phyloP scores from a whole-genome alignment of 176 grass and related monocot species.

The Pontederia crassipes region DNA sequence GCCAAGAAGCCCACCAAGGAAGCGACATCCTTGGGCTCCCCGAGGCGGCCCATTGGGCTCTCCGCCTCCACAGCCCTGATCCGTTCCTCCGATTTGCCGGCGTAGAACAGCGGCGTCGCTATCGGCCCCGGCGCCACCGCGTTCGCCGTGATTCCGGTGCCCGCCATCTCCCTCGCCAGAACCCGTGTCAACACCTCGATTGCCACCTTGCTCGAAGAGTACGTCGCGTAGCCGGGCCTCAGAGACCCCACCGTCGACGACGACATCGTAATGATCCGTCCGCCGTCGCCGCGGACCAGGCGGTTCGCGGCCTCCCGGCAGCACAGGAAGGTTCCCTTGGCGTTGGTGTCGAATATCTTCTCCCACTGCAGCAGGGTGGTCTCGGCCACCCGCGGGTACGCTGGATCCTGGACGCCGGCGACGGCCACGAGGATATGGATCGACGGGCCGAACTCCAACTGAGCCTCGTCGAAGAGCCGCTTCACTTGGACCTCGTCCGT shows the following conservation, averaged over 20 bases:
- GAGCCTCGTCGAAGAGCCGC: not conserved
- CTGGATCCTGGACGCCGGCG: not conserved
- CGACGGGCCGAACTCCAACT: not conserved
- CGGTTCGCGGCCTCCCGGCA: conserved; percentile 7
- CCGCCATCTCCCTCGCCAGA: conserved; percentile 34
- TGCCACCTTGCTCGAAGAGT: conserved; percentile 40
- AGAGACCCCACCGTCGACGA: conserved; percentile 38
- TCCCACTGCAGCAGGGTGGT: not conserved
- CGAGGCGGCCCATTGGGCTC: conserved; percentile 49
- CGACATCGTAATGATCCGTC: conserved; percentile 24
- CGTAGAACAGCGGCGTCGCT: conserved; percentile 49
- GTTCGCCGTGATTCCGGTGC: conserved; percentile 46
- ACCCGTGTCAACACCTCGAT: conserved; percentile 48
- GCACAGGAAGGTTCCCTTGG: conserved; percentile 6
- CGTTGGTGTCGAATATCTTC: not conserved
- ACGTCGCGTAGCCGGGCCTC: conserved; percentile 25
- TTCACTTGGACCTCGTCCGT: not conserved
- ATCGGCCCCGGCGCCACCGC: conserved; percentile 42
- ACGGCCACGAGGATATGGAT: conserved; percentile 1
- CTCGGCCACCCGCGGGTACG: not conserved
- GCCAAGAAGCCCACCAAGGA: conserved; percentile 51
- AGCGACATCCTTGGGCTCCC: conserved; percentile 31
- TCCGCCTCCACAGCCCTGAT: conserved; percentile 21
- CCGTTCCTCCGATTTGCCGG: conserved; percentile 42
- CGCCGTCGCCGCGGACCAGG: not conserved